A percentile compares a stretch with the other conserved stretches of the same genome.
Conservation (phyloP, 257 asterid species). For the Catharanthus roseus region DNA sequence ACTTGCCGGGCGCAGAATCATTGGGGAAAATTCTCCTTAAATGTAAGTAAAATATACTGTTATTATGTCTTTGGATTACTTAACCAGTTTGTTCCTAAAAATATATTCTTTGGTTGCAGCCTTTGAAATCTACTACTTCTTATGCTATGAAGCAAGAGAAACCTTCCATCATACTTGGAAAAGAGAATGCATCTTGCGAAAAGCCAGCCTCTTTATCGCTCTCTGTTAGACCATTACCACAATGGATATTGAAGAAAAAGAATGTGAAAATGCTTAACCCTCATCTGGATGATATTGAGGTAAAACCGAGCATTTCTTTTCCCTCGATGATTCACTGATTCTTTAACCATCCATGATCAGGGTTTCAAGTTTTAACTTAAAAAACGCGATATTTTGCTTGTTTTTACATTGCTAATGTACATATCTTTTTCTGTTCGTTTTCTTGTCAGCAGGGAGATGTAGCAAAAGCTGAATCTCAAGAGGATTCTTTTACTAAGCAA, state of each 20-base stretch:
- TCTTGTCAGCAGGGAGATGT: constrained; percentile 12
- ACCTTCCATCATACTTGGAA: constrained; percentile 3
- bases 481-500: constrained; percentile 3
- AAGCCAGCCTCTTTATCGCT: constrained; percentile 2
- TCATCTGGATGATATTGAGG: constrained; percentile 21
- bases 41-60: constrained; percentile 23
- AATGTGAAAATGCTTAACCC: constrained; percentile 9
- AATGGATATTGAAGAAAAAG: constrained; percentile 1
- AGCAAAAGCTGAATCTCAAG: too few species aligned
- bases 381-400: neutral
- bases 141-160: constrained; percentile 10
- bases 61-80: neutral
- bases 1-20: constrained; percentile 19
- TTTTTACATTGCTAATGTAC: neutral
- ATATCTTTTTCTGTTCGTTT: neutral
- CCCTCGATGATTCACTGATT: constrained; percentile 5
- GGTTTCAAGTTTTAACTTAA: neutral
- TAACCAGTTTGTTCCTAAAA: neutral
- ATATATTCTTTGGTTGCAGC: too few species aligned
- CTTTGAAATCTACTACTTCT: constrained; percentile 1
- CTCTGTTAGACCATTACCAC: constrained; percentile 10
- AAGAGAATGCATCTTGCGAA: constrained; percentile 10
- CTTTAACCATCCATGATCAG: neutral
- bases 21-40: neutral
- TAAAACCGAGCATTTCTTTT: neutral